Evolutionary conservation across 1,139 yeast species (phyloP), one percentile per base, ranked within the genome.

Genomic region (Scheffersomyces cryptocercus): DNA sequence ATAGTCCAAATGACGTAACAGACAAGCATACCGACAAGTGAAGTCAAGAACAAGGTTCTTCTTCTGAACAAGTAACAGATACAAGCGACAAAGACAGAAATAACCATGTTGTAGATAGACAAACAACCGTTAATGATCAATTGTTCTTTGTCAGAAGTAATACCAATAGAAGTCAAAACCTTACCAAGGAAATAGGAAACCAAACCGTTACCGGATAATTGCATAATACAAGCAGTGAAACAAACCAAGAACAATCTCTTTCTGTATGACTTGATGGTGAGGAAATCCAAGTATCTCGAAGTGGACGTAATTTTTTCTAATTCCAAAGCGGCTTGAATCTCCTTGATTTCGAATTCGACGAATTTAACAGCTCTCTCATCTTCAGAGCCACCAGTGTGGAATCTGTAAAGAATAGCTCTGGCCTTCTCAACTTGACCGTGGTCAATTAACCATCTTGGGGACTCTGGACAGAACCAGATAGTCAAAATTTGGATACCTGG

Each of bases 391-490:
- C 77, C 79, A 34, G 63, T 68, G 52, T 77, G 81, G 44, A 55
- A 62, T 49, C 64, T 68, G 13, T 73, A 55, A 44, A 82, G 67
- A 1, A 56, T 43, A 16, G 36, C 38, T 31, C 54, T 61, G 2
- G 85, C 84, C 15, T 65, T 62, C 3, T 64, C 65, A 12, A 61
- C 49, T 28, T 68, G 56, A 4, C 70, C 72, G 28, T 64, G 64
- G 13, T 71, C 60, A 9, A 79, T 66, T 31, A 79, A 62, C 70
- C 73, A 81, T 43, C 86, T 65, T 2, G 87, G 87, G 3, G 84
- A 75, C 53, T 82, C 87, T 1, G 87, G 81, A 24, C 70, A 65
- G 86, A 20, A 81, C 68, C 41, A 52, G 10, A 40, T 39, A 38
- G 46, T 45, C 8, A 48, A 59, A 33, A 51, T 47, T 38, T 57